Evolutionary conservation across 352 stramenopile species (phyloP), one percentile per base, ranked within the genome.

Genomic region (Globisporangium camurandrum): DNA sequence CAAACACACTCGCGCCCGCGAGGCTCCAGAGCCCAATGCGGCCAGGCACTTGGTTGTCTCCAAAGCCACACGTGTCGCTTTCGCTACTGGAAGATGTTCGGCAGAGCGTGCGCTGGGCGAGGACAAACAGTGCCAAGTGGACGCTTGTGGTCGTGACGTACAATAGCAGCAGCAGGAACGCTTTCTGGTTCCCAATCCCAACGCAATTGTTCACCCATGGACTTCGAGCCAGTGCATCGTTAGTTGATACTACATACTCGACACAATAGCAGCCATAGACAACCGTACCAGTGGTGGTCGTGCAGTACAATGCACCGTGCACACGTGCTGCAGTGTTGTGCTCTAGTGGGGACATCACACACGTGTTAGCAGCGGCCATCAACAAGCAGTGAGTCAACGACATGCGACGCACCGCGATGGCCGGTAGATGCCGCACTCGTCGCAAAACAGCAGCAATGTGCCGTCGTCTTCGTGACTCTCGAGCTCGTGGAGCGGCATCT

Each of bases 181-280:
- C 68, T 61, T 88, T 91, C 22, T 84, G 75, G 57, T 91, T 93
- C 37, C 75, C 74, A 38, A 89, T 81, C 10, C 83, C 83, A 20
- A 93, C 64, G 57, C 83, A 93, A 38, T 93, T 93, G 63, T 93
- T 93, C 28, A 93, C 78, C 82, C 82, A 93, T 20, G 79, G 82
- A 57, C 82, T 93, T 51, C 1, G 2, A 38, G n/a, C 58, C n/a
- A 31, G 26, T 44, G 6, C 23, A 26, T 40, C 23, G 3, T 9
- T 46, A 34, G 27, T 47, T 14, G 14, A 2, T 16, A 20, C 33
- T 34, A 11, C 11, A 34, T 34, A 34, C 20, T 47, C 12, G 14
- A 2, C 8, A 20, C 33, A 33, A 3, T 6, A 10, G 27, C 12
- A 2, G 19, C 16, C 14, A 24, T 22, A 24, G 3, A 12, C 36